Evolutionary conservation across 2,329 filamentous ascomycete genomes (phyloP).

Genomic region (Fusarium transvaalense): DNA sequence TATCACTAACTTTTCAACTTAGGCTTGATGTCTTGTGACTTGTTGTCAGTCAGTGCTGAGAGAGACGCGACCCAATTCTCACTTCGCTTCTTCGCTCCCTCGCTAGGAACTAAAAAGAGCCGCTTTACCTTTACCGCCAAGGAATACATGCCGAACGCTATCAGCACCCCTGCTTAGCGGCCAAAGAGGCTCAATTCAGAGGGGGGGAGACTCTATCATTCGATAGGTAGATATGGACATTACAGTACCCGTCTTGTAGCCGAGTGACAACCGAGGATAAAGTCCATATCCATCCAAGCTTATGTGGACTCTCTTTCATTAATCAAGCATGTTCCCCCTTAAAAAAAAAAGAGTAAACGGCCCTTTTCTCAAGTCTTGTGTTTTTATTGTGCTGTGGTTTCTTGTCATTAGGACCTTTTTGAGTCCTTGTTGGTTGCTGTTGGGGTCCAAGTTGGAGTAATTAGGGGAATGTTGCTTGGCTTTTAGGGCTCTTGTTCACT

Average conservation of each 20-base stretch:
- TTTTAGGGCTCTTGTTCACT: neutral
- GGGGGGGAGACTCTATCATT: neutral
- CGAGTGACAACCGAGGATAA: slow-evolving; percentile 47
- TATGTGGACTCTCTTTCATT: slow-evolving; percentile 27
- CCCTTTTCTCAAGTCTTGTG: slow-evolving; percentile 12
- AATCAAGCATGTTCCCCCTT: slow-evolving; percentile 9
- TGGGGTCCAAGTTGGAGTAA: neutral
- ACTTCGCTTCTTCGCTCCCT: neutral
- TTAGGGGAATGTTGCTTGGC: neutral
- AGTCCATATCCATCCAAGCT: neutral
- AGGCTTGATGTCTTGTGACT: too few species aligned
- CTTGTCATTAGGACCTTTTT: too few species aligned
- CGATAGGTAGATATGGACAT: slow-evolving; percentile 3
- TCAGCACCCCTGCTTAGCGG: slow-evolving; percentile 25
- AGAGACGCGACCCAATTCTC: neutral
- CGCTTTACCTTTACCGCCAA: slow-evolving; percentile 29
- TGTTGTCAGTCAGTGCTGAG: too few species aligned
- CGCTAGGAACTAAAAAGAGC: slow-evolving; percentile 28
- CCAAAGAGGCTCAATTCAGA: slow-evolving; percentile 22
- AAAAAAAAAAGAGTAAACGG: slow-evolving; percentile 20
- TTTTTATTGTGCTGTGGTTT: neutral
- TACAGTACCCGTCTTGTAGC: slow-evolving; percentile 30
- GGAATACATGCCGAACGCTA: slow-evolving; percentile 17
- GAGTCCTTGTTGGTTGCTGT: neutral
- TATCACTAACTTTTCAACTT: neutral